phyloP scores from a whole-genome alignment of 2,329 filamentous ascomycete genomes.

The Cytospora paraplurivora region DNA sequence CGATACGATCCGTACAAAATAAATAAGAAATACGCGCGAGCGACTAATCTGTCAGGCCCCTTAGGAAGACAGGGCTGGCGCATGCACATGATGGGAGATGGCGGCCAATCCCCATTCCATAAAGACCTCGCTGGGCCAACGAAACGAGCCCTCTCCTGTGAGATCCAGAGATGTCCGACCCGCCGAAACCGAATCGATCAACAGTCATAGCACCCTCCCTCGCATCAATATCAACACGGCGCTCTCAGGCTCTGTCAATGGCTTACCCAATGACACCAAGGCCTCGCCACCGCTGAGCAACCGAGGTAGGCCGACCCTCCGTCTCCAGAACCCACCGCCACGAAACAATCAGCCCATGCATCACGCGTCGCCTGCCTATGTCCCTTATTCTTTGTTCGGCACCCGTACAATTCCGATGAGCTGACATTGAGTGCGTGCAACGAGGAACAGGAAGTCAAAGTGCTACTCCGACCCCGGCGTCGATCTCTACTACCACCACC shows the following conservation, averaged over 20 bases:
- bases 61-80: constrained; percentile 6
- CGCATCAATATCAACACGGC: constrained; percentile 1
- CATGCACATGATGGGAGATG: constrained; percentile 30
- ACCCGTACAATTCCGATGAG: constrained; percentile 7
- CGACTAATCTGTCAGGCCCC: neutral
- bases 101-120: constrained; percentile 28
- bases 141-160: constrained; percentile 7
- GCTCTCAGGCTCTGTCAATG: neutral
- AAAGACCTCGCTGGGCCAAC: constrained; percentile 28
- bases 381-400: neutral
- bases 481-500: constrained; percentile 11
- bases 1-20: neutral
- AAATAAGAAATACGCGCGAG: neutral
- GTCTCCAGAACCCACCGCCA: constrained; percentile 8
- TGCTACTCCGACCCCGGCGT: neutral
- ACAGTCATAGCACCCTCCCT: constrained; percentile 9
- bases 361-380: neutral
- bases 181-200: constrained; percentile 3
- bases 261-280: neutral
- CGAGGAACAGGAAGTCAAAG: constrained; percentile 19
- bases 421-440: constrained; percentile 9
- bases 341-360: neutral
- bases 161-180: constrained; percentile 6
- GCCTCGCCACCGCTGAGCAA: constrained; percentile 7
- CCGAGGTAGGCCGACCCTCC: constrained; percentile 15